Conservation (phyloP, 2,329 filamentous ascomycete species). For the Fusarium citri region DNA sequence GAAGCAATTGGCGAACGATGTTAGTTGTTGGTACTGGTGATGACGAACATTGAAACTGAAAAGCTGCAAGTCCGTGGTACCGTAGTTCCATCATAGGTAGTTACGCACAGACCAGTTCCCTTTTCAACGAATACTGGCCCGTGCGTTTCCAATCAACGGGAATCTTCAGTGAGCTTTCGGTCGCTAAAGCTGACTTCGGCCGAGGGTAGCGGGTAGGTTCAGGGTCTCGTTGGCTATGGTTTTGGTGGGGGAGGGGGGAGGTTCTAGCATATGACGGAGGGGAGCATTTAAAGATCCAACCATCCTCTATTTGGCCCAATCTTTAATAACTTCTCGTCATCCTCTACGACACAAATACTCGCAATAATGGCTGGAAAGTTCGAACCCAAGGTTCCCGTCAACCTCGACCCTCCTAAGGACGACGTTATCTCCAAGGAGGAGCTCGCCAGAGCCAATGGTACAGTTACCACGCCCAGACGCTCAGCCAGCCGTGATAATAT, state of each 20-base stretch:
- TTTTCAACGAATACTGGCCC: conserved; percentile 34
- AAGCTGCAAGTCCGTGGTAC: conserved; percentile 25
- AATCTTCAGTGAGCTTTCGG: conserved; percentile 14
- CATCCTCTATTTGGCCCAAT: background rate
- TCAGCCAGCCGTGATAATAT: background rate
- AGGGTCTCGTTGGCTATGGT: conserved; percentile 16
- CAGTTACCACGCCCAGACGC: conserved; percentile 47
- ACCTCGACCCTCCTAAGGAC: conserved; percentile 85
- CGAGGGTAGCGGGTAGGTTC: conserved; percentile 20
- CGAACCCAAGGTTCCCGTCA: conserved; percentile 80
- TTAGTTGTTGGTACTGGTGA: conserved; percentile 8
- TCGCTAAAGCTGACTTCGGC: conserved; percentile 13
- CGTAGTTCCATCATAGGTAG: conserved; percentile 24
- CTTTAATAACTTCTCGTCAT: background rate
- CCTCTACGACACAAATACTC: background rate
- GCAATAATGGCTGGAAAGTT: conserved; percentile 72
- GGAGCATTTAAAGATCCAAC: conserved; percentile 28
- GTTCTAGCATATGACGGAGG: conserved; percentile 37
- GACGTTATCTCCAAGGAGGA: conserved; percentile 86
- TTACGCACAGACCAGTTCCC: conserved; percentile 40
- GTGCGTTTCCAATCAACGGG: conserved; percentile 30
- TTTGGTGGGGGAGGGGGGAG: conserved; percentile 31
- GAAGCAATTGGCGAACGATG: conserved; percentile 15
- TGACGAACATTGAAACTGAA: conserved; percentile 22
- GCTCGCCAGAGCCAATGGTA: conserved; percentile 86